Evolutionary conservation across 306 rosid genomes (phyloP).

Genomic region (Vicia faba): DNA sequence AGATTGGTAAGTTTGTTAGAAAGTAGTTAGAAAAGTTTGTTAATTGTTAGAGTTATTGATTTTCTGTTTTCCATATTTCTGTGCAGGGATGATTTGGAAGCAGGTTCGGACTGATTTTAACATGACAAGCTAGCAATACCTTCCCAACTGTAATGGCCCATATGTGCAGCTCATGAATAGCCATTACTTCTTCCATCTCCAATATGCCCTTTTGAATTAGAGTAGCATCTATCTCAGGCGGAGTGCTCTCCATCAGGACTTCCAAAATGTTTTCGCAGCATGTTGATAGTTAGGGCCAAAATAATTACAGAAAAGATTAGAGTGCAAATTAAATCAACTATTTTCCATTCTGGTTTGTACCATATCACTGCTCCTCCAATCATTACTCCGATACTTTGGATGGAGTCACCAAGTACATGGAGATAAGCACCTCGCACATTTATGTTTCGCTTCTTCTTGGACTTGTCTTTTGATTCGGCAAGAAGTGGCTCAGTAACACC

Average conservation of each 20-base stretch:
- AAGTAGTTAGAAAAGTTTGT: no score
- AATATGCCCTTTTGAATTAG: constrained; percentile 58
- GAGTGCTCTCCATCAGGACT: constrained; percentile 78
- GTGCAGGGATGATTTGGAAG: no score
- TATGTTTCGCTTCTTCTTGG: no score
- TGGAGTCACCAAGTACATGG: no score
- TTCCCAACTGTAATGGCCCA: constrained; percentile 82
- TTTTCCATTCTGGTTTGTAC: constrained; percentile 65
- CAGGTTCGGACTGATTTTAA: constrained; percentile 66
- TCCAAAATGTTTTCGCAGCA: constrained; percentile 70
- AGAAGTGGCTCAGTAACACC: no score
- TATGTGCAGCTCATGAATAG: no score
- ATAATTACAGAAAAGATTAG: constrained; percentile 65
- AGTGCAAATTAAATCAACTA: constrained; percentile 72
- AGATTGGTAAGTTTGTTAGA: no score
- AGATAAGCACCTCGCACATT: no score
- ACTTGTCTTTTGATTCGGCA: no score
- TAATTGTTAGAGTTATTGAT: no score
- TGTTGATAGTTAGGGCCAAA: constrained; percentile 63
- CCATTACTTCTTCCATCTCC: constrained; percentile 76
- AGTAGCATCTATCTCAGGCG: constrained; percentile 72
- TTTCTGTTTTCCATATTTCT: no score
- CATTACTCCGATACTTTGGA: no score
- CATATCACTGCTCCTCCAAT: constrained; percentile 70
- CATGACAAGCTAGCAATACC: constrained; percentile 74